Conservation (phyloP, 768 basidiomycete genomes). For the Boletales sp. region DNA sequence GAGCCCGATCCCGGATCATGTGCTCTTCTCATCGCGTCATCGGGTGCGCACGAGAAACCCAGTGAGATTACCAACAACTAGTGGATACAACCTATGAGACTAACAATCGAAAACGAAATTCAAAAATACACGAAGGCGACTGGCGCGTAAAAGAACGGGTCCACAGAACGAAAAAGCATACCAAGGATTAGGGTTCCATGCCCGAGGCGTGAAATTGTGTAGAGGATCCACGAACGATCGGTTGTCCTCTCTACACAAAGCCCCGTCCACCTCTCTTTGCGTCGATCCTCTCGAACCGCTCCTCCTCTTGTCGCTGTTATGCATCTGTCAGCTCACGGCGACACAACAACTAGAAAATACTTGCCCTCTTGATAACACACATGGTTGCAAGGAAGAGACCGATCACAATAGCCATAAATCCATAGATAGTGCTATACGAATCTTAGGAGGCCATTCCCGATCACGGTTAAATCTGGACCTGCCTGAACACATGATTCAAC, state of each 20-base stretch:
- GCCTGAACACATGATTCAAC: conserved; percentile 84
- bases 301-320: conserved; percentile 67
- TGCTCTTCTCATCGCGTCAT: too few species aligned
- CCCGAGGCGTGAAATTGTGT: too few species aligned
- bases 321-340: conserved; percentile 2
- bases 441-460: not conserved
- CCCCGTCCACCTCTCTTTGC: conserved; percentile 82
- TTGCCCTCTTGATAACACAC: conserved; percentile 81
- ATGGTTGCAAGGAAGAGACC: conserved; percentile 74
- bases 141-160: too few species aligned
- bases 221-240: too few species aligned
- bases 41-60: too few species aligned
- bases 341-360: not conserved
- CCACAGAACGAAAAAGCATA: not conserved
- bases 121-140: too few species aligned
- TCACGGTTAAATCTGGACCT: conserved; percentile 15
- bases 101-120: too few species aligned
- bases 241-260: conserved; percentile 58
- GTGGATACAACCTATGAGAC: too few species aligned
- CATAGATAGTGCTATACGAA: conserved; percentile 58
- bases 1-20: too few species aligned
- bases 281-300: conserved; percentile 87
- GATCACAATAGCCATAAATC: conserved; percentile 78
- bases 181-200: too few species aligned
- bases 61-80: too few species aligned